Evolutionary conservation across 2,329 filamentous ascomycete species (phyloP), one percentile per base, ranked within the genome.

Genomic region (Trichoderma oligosporum): DNA sequence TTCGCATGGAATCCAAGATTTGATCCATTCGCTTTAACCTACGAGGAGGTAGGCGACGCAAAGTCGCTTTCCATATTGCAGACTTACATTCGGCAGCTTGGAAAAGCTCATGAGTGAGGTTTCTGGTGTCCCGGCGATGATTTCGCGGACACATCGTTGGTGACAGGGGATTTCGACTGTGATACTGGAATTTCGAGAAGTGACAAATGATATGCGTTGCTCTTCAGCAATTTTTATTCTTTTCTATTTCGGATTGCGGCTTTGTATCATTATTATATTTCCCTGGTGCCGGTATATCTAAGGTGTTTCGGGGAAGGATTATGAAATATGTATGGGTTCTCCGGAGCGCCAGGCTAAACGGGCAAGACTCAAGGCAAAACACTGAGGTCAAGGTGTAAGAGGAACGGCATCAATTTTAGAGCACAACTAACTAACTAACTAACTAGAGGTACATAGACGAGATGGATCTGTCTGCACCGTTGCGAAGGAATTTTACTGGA

Each of bases 1-100:
- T 11, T 54, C 27, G 35, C 49, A 46, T 60, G 52, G 62, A 60
- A 58, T 45, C 59, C 58, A 46, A 57, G 56, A 39, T 41, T 56
- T n/a, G n/a, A n/a, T n/a, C n/a, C 42, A 54, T 54, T 54, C 41
- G 41, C 51, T 54, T 36, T 38, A 45, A 46, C 51, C 51, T 54
- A 48, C 53, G 53, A 56, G 33, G 53, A 56, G 53, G 53, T 42
- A 48, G 25, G 44, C 20, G 35, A 41, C n/a, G 4, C n/a, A 16
- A 22, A 36, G 18, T 46, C 39, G 42, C 44, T 22, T 14, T 35
- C 53, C 22, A 44, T 56, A 56, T 56, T 56, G 47, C 39, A 27
- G 27, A 22, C 39, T 36, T 22, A 11, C 55, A 49, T 36, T 38
- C 11, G 27, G 47, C 55, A 35, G 47, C 55, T 39, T 36, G 29